phyloP scores from a whole-genome alignment of 140 eudicot genomes.

The Senecio squalidus region DNA sequence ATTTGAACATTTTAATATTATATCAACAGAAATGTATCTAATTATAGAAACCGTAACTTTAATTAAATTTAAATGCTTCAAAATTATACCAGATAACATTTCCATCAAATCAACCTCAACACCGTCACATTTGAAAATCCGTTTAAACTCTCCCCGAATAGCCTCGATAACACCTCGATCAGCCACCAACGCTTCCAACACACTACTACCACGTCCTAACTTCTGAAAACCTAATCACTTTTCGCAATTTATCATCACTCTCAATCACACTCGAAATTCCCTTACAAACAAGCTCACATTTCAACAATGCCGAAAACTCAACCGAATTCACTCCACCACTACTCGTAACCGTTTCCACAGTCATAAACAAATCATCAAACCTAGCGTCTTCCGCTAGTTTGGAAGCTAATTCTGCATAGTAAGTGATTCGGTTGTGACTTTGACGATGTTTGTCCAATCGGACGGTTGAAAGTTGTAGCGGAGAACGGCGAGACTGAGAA shows the following conservation, averaged over 20 bases:
- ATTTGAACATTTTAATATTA: too few relatives aligned
- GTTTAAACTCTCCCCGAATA: constrained; percentile 33
- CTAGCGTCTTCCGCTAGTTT: constrained; percentile 63
- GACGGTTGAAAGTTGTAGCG: constrained; percentile 36
- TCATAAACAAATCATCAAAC: constrained; percentile 58
- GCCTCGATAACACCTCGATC: constrained; percentile 37
- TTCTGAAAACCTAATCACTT: constrained; percentile 33
- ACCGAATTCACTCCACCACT: constrained; percentile 5
- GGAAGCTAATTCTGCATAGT: constrained; percentile 72
- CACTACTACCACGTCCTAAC: constrained; percentile 40
- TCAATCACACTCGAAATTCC: constrained; percentile 43
- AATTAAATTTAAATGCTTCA: neutral
- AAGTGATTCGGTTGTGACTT: constrained; percentile 27
- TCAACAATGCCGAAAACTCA: constrained; percentile 39
- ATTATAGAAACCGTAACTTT: neutral
- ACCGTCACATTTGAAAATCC: constrained; percentile 25
- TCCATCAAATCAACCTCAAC: constrained; percentile 57
- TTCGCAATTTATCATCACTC: constrained; percentile 38
- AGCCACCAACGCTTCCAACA: constrained; percentile 23
- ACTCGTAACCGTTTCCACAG: constrained; percentile 47
- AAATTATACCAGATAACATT: constrained; percentile 46
- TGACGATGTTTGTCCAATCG: constrained; percentile 28
- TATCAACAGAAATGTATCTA: neutral
- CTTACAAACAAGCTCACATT: constrained; percentile 30
- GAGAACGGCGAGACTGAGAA: constrained; percentile 35